Evolutionary conservation across 805 yeast species (phyloP), one percentile per base, ranked within the genome.

Genomic region (Candida saitoana): DNA sequence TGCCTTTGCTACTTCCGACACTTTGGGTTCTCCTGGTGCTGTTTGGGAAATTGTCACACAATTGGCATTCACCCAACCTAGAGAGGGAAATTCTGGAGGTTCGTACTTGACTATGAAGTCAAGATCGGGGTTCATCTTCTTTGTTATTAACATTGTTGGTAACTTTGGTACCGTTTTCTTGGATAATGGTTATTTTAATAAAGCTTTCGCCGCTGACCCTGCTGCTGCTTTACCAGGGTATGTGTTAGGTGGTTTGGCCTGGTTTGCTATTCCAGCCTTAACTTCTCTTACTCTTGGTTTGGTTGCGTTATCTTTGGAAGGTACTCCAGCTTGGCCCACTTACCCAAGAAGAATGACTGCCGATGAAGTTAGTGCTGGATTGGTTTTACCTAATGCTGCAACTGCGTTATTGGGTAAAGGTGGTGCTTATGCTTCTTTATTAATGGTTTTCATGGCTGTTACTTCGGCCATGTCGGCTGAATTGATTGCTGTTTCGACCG

Each of bases 401-500:
- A 84, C 79, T 33, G 87, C 96, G 0, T 65, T 89, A 33, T 71
- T 89, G 64, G 96, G 96, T 40, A 82, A 73, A 48, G 87, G 91
- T 52, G 97, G 96, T 47, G 95, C 95, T 3, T 90, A 79, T 37
- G 90, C 90, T 27, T 76, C 89, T 7, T 72, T 89, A 48, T 60
- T 89, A 25, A 65, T 89, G 71, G 77, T 88, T 8, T 89, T 89
- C 63, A 85, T 87, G 90, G 96, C 96, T 18, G 91, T 85, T 34
- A 89, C 96, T 0, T 84, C 95, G 37, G 96, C 96, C 18, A 79
- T 87, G 76, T 85, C 95, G 24, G 91, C 96, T 30, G 96, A 89
- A 63, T 76, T 89, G 55, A 86, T 89, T 57, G 84, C 96, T 2
- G 90, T 87, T 15, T 84, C 95, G 3, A 83, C 96, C 2, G 79